Conservation (phyloP, 2,329 filamentous ascomycete species). For the Orbilia oligospora region DNA sequence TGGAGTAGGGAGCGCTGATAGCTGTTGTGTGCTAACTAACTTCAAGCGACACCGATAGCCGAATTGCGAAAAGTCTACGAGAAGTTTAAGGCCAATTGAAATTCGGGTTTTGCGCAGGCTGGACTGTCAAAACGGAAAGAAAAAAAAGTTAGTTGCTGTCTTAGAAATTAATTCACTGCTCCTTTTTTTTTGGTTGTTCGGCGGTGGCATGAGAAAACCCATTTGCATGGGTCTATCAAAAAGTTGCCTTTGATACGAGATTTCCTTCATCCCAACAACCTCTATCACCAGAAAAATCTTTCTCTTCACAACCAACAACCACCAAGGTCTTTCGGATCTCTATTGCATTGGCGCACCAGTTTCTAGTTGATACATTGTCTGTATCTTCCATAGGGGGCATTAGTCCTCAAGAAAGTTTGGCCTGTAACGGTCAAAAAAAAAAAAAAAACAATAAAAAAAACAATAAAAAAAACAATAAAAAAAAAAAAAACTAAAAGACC, state of each 20-base stretch:
- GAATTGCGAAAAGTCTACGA: conserved; percentile 60
- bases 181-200: conserved; percentile 27
- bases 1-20: conserved; percentile 19
- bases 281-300: conserved; percentile 48
- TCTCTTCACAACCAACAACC: conserved; percentile 23
- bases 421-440: not conserved
- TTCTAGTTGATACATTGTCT: conserved; percentile 12
- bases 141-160: conserved; percentile 34
- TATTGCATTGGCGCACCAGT: not conserved
- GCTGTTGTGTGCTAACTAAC: conserved; percentile 32
- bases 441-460: not conserved
- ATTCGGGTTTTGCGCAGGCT: conserved; percentile 7
- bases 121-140: not conserved
- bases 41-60: conserved; percentile 50
- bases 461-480: not conserved
- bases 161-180: conserved; percentile 18
- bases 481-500: not conserved
- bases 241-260: conserved; percentile 43
- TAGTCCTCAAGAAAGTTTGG: conserved; percentile 1
- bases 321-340: conserved; percentile 6
- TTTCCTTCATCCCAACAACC: conserved; percentile 45
- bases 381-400: not conserved
- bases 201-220: conserved; percentile 5
- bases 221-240: conserved; percentile 25
- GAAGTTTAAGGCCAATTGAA: conserved; percentile 39